A percentile compares a stretch with the other conserved stretches of the same genome.
Conservation (phyloP, 202 grass and related monocot species). For the Saccharum hybrid region DNA sequence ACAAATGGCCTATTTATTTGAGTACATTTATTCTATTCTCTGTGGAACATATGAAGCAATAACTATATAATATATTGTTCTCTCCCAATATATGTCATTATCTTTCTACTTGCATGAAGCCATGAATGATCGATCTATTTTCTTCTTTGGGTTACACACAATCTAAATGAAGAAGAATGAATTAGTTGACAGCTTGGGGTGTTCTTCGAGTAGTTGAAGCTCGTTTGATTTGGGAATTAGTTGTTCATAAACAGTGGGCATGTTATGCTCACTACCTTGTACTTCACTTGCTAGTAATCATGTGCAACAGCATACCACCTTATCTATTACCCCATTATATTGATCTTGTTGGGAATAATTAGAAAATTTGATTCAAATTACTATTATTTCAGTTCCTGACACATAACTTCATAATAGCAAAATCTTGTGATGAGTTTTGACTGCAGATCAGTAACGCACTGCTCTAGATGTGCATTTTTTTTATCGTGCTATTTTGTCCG, state of each 20-base stretch:
- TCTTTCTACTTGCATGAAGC: not conserved
- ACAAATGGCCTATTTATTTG: not conserved
- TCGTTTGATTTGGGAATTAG: not conserved
- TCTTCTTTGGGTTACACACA: not conserved
- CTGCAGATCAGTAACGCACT: not conserved
- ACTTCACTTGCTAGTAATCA: slow-evolving; percentile 13
- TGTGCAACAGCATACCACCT: not conserved
- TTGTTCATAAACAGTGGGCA: not conserved
- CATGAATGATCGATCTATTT: slow-evolving; percentile 5
- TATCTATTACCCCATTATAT: not conserved
- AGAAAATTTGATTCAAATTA: not conserved
- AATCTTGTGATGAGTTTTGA: not conserved
- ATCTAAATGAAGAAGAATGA: not conserved
- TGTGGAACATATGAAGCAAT: not conserved
- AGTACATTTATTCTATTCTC: not conserved
- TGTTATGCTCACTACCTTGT: not conserved
- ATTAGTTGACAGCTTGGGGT: not conserved
- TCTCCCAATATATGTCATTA: not conserved
- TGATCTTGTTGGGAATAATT: not conserved
- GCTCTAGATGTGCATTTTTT: slow-evolving; percentile 10
- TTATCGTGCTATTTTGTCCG: not conserved
- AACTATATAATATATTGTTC: not conserved
- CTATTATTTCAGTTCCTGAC: not conserved
- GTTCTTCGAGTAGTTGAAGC: not conserved
- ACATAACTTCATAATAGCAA: not conserved